Base-by-base conservation (phyloP, 2,329 filamentous ascomycete genomes). In the Fusarium chlamydosporum region DNA sequence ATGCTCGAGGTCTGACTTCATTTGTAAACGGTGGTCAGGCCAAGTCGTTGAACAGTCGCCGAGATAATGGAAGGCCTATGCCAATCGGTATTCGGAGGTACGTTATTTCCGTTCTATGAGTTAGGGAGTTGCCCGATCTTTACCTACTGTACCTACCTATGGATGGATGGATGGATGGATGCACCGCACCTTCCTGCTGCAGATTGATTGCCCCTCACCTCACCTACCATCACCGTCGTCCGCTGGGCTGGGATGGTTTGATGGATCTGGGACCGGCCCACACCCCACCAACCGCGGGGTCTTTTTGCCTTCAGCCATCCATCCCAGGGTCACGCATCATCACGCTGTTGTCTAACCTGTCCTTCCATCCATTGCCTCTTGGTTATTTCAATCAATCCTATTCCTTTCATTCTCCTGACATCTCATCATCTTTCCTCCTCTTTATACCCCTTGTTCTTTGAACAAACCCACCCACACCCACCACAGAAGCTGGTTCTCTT, bases 51-150 rank as follows among this genome's bases (percentile, higher is more conserved):
- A 60, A 48, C 63, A 53, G 34, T 62, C 70, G 63, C 45, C 63
- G 67, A 42, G 59, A 71, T 52, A 64, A 71, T 68, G 59, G 54
- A 58, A 41, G 52, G 55, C 55, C 54, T 41, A 61, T 54, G 56
- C 67, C 61, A 56, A 59, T 72, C 67, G 69, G 70, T 47, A 62
- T 60, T 54, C 72, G 72, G 72, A 74, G 72, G 72, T 74, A 75
- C 61, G 72, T 74, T 65, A 42, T 37, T 57, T 46, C 53, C 38
- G 20, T 42, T 23, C 5, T 6, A 23, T 23, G 23, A 20, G 23
- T n/a, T n/a, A n/a, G n/a, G n/a, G n/a, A n/a, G n/a, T 60, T 43
- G 20, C 13, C 34, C 35, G 20, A 15, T 31, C 18, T 40, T 29
- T 35, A 23, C 23, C 23, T 35, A 23, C 23, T 23, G 23, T 23